These are phyloP conservation scores for Glutinoglossum americanum DNA, from an alignment of 495 filamentous ascomycete genomes.

Conservation along the genomic window DNA sequence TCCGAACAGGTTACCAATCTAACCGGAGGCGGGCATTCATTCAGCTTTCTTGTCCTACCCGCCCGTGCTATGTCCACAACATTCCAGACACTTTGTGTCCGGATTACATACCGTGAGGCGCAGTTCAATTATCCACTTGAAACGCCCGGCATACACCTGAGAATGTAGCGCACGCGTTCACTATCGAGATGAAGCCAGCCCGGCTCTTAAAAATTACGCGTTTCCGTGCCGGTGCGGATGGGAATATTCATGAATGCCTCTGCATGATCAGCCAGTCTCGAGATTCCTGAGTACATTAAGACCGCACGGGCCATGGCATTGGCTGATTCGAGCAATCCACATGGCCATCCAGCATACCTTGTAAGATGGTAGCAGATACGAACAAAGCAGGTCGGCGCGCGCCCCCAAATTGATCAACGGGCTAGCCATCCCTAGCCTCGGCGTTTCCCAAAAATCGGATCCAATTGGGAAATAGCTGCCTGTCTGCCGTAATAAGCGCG, in stretches of 20 bases:
- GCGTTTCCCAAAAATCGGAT: background rate
- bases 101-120: background rate
- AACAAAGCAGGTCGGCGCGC: background rate
- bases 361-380: background rate
- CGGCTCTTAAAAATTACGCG: background rate
- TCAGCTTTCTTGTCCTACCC: background rate
- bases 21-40: too few species aligned
- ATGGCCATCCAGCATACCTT: background rate
- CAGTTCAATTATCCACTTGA: background rate
- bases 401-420: background rate
- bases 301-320: background rate
- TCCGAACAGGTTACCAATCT: too few species aligned
- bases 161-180: conserved; percentile 1
- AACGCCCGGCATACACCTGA: background rate
- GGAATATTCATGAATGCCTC: background rate
- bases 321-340: background rate
- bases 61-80: background rate
- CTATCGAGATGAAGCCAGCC: background rate
- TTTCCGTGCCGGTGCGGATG: background rate
- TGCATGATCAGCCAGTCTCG: background rate
- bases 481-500: conserved; percentile 1
- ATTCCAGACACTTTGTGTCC: background rate
- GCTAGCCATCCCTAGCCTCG: background rate
- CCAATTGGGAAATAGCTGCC: background rate
- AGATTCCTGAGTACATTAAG: background rate